Evolutionary conservation across 208 protist species (phyloP).

Genomic region (Wallacemonas collosoma): DNA sequence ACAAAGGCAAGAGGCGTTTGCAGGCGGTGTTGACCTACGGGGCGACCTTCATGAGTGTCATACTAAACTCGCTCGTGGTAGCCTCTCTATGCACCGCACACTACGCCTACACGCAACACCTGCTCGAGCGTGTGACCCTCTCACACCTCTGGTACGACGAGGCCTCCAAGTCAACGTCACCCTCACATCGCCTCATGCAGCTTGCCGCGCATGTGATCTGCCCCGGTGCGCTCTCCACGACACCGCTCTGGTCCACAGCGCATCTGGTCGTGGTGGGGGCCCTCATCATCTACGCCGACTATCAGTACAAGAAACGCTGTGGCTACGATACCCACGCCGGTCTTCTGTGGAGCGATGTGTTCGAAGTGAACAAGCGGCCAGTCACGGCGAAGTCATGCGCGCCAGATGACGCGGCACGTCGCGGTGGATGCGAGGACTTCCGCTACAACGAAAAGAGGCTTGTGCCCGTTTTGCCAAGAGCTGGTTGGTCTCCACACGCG

Average conservation of each 20-base stretch:
- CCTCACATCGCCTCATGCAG: background rate
- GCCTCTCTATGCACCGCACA: conserved; percentile 32
- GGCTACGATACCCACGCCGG: conserved; percentile 33
- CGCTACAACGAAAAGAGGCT: background rate
- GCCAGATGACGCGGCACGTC: background rate
- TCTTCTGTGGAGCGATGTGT: conserved; percentile 32
- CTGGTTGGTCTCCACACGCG: background rate
- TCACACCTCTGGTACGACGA: background rate
- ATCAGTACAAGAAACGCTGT: conserved; percentile 28
- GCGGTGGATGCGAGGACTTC: background rate
- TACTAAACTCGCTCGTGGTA: conserved; percentile 34
- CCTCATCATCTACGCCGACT: conserved; percentile 29
- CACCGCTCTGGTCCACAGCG: conserved; percentile 3
- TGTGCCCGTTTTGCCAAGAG: background rate
- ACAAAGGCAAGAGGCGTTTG: conserved; percentile 28
- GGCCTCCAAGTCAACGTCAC: background rate
- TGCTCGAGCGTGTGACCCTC: conserved; percentile 9
- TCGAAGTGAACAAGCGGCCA: conserved; percentile 15
- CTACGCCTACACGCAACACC: conserved; percentile 21
- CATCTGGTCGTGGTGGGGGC: conserved; percentile 10
- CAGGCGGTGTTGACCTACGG: conserved; percentile 30
- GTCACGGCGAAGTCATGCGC: background rate
- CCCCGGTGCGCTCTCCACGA: background rate
- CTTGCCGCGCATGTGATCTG: background rate
- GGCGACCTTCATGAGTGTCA: conserved; percentile 17